Evolutionary conservation across 768 basidiomycete genomes (phyloP).

Genomic region (Gymnopilus dilepis): DNA sequence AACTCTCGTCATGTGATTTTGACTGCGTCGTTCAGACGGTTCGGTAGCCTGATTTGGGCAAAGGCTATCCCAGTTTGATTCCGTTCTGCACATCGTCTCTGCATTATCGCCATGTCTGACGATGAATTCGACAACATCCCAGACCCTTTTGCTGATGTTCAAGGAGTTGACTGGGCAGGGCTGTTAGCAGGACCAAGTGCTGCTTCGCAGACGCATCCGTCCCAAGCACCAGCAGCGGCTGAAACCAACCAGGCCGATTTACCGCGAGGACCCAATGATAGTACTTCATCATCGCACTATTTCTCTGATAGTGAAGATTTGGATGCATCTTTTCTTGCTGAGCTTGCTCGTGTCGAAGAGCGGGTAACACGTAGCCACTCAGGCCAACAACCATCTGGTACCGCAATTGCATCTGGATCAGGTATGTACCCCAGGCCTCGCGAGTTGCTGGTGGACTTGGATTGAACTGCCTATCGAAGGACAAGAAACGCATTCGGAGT

Average conservation of each 20-base stretch:
- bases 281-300: constrained; percentile 23
- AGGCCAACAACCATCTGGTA: not conserved
- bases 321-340: constrained; percentile 42
- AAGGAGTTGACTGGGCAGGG: constrained; percentile 53
- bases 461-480: not conserved
- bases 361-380: constrained; percentile 23
- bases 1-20: not conserved
- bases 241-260: not conserved
- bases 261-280: constrained; percentile 16
- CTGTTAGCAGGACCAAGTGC: constrained; percentile 34
- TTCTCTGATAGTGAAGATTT: constrained; percentile 36
- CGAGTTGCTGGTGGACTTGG: not conserved
- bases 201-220: not conserved
- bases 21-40: not conserved
- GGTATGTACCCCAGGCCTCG: not conserved
- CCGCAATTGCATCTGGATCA: constrained; percentile 3
- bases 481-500: too few species aligned
- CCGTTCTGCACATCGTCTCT: not conserved
- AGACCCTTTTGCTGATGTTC: constrained; percentile 57
- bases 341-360: constrained; percentile 54
- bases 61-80: not conserved
- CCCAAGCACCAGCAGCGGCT: not conserved
- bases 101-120: constrained; percentile 35
- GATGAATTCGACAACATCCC: constrained; percentile 61
- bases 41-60: not conserved